Evolutionary conservation across 1,284 basidiomycete genomes (phyloP).

Genomic region (Sanghuangporus sanghuang): DNA sequence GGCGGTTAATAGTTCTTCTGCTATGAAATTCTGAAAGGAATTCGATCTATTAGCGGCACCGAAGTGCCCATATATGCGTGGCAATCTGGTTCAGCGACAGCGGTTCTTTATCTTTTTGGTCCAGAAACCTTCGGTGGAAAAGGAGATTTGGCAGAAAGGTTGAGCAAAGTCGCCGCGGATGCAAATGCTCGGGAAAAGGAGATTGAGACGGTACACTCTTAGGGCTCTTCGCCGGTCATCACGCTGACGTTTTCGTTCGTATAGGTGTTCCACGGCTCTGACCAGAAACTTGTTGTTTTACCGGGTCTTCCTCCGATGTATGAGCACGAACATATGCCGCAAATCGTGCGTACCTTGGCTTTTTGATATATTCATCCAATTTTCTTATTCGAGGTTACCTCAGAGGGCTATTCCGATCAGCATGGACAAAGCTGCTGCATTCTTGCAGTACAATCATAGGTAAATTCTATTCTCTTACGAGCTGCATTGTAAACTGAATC

Average conservation of each 20-base stretch:
- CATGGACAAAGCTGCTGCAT: neutral
- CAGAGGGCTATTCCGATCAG: neutral
- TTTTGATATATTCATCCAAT: neutral
- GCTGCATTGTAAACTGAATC: too few relatives aligned
- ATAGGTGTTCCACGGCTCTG: slow-evolving; percentile 1
- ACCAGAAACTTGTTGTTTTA: neutral
- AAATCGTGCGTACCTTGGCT: slow-evolving; percentile 1
- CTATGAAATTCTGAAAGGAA: slow-evolving; percentile 1
- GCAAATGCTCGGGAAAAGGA: neutral
- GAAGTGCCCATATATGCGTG: slow-evolving; percentile 11
- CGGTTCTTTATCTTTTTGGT: neutral
- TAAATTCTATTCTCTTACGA: neutral
- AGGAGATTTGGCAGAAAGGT: slow-evolving; percentile 12
- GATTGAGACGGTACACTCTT: neutral
- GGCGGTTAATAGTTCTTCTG: neutral
- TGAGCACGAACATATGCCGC: slow-evolving; percentile 11
- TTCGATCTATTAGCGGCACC: slow-evolving; percentile 6
- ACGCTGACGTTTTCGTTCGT: neutral
- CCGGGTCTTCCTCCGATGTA: slow-evolving; percentile 14
- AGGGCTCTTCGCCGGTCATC: neutral
- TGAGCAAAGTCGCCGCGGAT: neutral
- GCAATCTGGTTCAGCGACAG: slow-evolving; percentile 1
- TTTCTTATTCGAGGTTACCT: neutral
- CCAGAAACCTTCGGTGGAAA: slow-evolving; percentile 10
- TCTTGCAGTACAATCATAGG: slow-evolving; percentile 6